These are phyloP conservation scores for Anthoceros angustus DNA, from an alignment of 225 moss, liverwort and hornwort genomes.

Conservation along the genomic window DNA sequence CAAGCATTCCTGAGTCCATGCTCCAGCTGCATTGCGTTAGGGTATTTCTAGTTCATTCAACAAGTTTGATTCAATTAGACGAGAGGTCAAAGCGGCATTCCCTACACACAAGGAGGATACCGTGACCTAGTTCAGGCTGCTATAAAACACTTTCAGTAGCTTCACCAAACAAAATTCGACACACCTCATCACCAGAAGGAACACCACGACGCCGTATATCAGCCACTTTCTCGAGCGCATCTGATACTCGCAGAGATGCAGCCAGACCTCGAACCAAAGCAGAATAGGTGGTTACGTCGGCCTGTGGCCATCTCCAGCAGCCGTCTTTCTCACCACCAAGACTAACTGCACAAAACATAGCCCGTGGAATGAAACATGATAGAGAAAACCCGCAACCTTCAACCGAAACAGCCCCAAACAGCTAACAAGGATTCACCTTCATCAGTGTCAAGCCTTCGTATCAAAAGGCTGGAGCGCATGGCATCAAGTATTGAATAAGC, in stretches of 20 bases:
- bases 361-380: background rate
- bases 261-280: constrained; percentile 77
- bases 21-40: too few species aligned
- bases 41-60: too few species aligned
- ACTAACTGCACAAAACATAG: constrained; percentile 23
- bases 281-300: constrained; percentile 63
- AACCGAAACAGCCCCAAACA: background rate
- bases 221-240: constrained; percentile 61
- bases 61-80: too few species aligned
- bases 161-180: background rate
- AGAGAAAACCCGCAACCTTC: background rate
- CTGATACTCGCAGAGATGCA: constrained; percentile 82
- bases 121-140: too few species aligned
- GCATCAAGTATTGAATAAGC: constrained; percentile 72
- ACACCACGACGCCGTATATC: constrained; percentile 89
- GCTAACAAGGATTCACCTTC: constrained; percentile 27
- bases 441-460: constrained; percentile 47
- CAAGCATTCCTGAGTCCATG: too few species aligned
- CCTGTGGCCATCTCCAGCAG: constrained; percentile 75
- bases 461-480: constrained; percentile 61
- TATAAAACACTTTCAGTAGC: too few species aligned
- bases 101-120: too few species aligned
- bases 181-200: constrained; percentile 94
- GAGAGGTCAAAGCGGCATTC: too few species aligned
- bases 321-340: constrained; percentile 13